A percentile compares a stretch with the other conserved stretches of the same genome.
These are phyloP conservation scores for Curvularia lunata DNA, from an alignment of 2,329 filamentous ascomycete genomes.

Conservation along the genomic window DNA sequence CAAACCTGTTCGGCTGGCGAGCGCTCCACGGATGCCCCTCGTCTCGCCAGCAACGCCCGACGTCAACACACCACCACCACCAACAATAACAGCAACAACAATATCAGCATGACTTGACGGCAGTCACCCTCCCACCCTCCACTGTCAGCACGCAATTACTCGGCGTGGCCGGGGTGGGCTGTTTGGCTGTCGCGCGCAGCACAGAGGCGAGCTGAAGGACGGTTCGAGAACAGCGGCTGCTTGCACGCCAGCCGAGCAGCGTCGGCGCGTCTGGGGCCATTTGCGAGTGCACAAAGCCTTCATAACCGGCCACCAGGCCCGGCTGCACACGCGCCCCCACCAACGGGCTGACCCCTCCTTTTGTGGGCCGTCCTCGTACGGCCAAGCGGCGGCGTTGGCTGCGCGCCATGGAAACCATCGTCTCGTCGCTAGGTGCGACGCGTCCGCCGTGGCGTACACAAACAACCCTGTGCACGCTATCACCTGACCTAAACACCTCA, in stretches of 20 bases:
- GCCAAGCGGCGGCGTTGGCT: constrained; percentile 1
- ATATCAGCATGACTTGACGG: too few relatives aligned
- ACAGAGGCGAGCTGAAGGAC: constrained; percentile 36
- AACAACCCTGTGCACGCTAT: constrained; percentile 39
- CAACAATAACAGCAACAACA: constrained; percentile 16
- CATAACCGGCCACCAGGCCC: constrained; percentile 27
- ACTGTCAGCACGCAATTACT: constrained; percentile 25
- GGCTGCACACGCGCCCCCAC: constrained; percentile 43
- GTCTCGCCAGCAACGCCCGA: background rate
- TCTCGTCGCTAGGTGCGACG: constrained; percentile 43
- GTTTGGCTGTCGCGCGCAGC: constrained; percentile 28
- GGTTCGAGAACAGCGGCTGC: constrained; percentile 41
- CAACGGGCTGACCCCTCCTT: constrained; percentile 43
- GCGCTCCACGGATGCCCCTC: constrained; percentile 13
- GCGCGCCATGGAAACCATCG: constrained; percentile 29
- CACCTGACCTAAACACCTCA: constrained; percentile 38
- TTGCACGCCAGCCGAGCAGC: constrained; percentile 20
- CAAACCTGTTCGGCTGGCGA: constrained; percentile 18
- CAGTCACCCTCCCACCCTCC: background rate
- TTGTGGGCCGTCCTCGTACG: constrained; percentile 23
- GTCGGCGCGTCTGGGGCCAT: constrained; percentile 4
- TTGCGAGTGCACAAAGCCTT: constrained; percentile 44
- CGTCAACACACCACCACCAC: constrained; percentile 8
- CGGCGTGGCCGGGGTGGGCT: constrained; percentile 35
- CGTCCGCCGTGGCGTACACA: constrained; percentile 42